Base-by-base conservation (phyloP, 768 basidiomycete genomes). In the Mycena capillaripes region DNA sequence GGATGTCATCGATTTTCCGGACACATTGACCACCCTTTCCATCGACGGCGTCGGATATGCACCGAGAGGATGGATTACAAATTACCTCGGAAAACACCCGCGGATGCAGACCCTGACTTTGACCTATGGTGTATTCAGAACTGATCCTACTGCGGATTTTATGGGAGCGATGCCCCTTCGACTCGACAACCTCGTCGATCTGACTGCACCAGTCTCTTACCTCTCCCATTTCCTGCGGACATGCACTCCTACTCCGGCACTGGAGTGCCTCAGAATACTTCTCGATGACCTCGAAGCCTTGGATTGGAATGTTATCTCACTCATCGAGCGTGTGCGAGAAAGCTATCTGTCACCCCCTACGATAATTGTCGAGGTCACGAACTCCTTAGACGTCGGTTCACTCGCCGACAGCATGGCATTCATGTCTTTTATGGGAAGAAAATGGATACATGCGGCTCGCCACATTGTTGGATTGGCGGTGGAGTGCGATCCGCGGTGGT, bases 391-490 rank as follows among this genome's bases (percentile, higher is more conserved):
- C 27, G 23, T 27, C 12, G 14, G 0, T 32, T 32, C 25, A 2
- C n/a, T 68, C 7, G 21, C 56, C 19, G 7, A 36, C 1, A 57
- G 25, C 48, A 17, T 60, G 9, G 21, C 4, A 3, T 60, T 25
- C 29, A 30, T 44, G 0, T 40, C 58, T 2, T 40, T 21, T 19
- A 27, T 68, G 36, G 66, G 58, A 3, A 58, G 57, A 3, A 68
- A 68, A 17, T 68, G 66, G 66, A 60, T 12, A 2, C 66, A 68
- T 23, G 66, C 66, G 12, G 44, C 48, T 9, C 66, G 58, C 11
- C 58, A 68, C 29, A 60, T 68, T 25, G 19, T 14, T 23, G 48
- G 14, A n/a, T n/a, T 68, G 12, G 27, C 17, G 6, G 32, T 67
- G 40, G 12, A 27, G 9, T 50, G 14, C 2, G 16, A 57, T n/a